Conservation (phyloP, 2,329 filamentous ascomycete species). For the Claviceps fusiformis region DNA sequence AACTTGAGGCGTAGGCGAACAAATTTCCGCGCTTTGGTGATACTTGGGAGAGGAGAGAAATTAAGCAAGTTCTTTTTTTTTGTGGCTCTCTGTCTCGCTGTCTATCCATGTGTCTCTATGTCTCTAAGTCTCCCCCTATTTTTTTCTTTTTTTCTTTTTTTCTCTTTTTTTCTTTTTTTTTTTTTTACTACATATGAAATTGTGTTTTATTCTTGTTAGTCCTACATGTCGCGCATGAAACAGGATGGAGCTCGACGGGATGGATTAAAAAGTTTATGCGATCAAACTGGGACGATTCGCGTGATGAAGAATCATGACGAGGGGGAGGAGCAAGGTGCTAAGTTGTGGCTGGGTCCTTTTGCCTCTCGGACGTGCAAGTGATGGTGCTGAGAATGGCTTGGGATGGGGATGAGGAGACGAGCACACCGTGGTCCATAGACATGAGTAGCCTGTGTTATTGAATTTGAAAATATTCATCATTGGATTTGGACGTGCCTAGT, state of each 20-base stretch:
- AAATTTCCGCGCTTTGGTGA: neutral
- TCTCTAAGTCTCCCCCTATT: neutral
- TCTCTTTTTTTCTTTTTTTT: neutral
- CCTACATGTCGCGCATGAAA: neutral
- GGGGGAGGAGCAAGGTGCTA: neutral
- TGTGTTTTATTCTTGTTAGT: neutral
- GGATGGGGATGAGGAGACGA: neutral
- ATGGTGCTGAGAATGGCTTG: neutral
- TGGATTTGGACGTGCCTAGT: neutral
- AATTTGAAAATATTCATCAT: neutral
- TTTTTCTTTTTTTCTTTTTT: neutral
- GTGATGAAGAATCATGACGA: neutral
- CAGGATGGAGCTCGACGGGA: neutral
- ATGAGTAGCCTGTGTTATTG: neutral
- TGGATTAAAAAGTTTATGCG: neutral
- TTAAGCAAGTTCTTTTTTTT: neutral
- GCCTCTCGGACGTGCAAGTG: neutral
- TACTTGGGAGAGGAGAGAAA: neutral
- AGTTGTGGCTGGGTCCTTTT: neutral
- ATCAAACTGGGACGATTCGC: neutral
- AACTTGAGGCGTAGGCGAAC: conserved; percentile 4
- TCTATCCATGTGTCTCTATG: neutral
- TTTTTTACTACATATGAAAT: neutral
- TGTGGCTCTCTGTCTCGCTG: neutral
- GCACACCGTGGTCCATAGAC: neutral